These are phyloP conservation scores for Aspergillus sp. DNA, from an alignment of 2,329 filamentous ascomycete species.

Conservation along the genomic window DNA sequence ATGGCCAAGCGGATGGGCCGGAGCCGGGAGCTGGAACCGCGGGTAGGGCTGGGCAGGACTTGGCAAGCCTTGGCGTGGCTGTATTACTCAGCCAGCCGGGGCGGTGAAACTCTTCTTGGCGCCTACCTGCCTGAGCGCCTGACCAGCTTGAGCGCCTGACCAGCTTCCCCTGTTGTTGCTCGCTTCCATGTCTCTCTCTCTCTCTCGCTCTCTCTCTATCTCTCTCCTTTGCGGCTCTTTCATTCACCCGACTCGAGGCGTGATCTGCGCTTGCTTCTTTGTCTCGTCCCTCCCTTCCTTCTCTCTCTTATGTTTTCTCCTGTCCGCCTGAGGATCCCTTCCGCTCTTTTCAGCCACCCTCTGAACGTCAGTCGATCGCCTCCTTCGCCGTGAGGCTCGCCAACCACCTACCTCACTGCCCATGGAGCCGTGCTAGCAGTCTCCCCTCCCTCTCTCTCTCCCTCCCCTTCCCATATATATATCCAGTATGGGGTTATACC, in stretches of 20 bases:
- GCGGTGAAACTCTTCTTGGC: background rate
- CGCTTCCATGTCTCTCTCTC: background rate
- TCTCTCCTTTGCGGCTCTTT: background rate
- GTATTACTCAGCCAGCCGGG: no score
- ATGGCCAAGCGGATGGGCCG: no score
- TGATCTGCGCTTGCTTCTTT: background rate
- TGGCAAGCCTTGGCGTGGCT: no score
- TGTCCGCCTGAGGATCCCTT: background rate
- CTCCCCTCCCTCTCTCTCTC: slow-evolving; percentile 1
- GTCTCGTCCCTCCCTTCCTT: background rate
- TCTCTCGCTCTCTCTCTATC: background rate
- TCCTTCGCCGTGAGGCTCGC: background rate
- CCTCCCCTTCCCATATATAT: background rate
- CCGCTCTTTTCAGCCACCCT: background rate
- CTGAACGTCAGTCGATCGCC: background rate
- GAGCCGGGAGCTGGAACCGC: no score
- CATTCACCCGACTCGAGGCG: background rate
- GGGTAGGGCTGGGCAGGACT: no score
- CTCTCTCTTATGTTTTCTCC: slow-evolving; percentile 2
- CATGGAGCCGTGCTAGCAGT: background rate
- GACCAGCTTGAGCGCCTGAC: no score
- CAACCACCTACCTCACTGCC: background rate
- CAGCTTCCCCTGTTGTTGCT: no score
- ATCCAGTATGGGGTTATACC: slow-evolving; percentile 24
- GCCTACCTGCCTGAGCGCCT: no score